Conservation (phyloP, 306 rosid species). For the Vachellia pachyceras region DNA sequence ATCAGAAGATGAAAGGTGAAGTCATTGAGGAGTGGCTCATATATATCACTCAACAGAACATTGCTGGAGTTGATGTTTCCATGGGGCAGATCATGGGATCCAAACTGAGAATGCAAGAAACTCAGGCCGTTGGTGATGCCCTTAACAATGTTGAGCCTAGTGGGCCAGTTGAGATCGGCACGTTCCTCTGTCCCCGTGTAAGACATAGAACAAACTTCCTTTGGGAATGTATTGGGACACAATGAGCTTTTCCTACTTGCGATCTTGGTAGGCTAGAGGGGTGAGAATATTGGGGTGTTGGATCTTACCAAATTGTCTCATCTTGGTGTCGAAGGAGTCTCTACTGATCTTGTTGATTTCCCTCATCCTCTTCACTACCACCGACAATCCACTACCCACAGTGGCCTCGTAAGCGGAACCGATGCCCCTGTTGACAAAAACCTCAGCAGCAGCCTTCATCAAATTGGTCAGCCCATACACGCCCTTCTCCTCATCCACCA, state of each 20-base stretch:
- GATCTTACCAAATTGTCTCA: conserved; percentile 76
- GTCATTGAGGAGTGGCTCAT: conserved; percentile 79
- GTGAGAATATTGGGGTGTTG: conserved; percentile 60
- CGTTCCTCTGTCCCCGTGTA: conserved; percentile 88
- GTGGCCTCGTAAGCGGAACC: conserved; percentile 83
- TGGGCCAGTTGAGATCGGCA: conserved; percentile 73
- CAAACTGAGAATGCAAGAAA: conserved; percentile 65
- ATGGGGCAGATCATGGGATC: conserved; percentile 74
- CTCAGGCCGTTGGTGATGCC: conserved; percentile 74
- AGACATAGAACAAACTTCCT: conserved; percentile 81
- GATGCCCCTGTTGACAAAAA: conserved; percentile 76
- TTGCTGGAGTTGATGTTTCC: conserved; percentile 95
- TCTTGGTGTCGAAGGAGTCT: conserved; percentile 80
- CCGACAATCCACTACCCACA: conserved; percentile 68
- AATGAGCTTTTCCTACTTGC: conserved; percentile 82
- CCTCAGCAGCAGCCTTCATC: conserved; percentile 95
- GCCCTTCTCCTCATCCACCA: conserved; percentile 74
- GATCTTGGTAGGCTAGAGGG: conserved; percentile 83
- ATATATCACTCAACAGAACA: conserved; percentile 59
- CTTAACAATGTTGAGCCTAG: conserved; percentile 65
- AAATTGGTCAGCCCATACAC: conserved; percentile 71
- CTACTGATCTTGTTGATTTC: conserved; percentile 73
- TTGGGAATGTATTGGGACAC: conserved; percentile 70
- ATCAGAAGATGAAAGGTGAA: conserved; percentile 69
- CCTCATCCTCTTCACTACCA: conserved; percentile 91